Evolutionary conservation across 2,329 filamentous ascomycete genomes (phyloP).

Genomic region (Phoma sp.): DNA sequence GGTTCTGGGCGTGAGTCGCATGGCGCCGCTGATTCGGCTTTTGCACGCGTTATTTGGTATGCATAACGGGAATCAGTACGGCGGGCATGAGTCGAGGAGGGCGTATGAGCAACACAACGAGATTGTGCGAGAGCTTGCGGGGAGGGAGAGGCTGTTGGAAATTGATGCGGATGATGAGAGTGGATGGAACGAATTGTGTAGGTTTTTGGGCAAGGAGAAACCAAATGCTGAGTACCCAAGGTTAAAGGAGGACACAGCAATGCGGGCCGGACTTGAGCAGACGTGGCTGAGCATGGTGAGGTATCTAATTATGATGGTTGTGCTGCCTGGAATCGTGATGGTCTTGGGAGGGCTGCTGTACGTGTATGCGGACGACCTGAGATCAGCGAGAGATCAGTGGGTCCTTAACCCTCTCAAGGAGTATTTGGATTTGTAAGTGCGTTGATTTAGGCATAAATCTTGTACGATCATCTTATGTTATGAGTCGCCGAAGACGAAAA

Average conservation of each 20-base stretch:
- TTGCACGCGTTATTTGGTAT: slow-evolving; percentile 32
- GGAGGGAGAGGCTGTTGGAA: slow-evolving; percentile 32
- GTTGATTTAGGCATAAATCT: not conserved
- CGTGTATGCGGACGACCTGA: slow-evolving; percentile 18
- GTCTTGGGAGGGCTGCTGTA: slow-evolving; percentile 15
- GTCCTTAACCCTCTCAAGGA: slow-evolving; percentile 19
- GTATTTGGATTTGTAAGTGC: slow-evolving; percentile 19
- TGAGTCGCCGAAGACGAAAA: slow-evolving; percentile 72
- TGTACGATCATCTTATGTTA: too few species aligned
- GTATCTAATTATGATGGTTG: slow-evolving; percentile 28
- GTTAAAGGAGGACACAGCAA: slow-evolving; percentile 30
- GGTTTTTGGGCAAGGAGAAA: slow-evolving; percentile 31
- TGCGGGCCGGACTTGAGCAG: slow-evolving; percentile 26
- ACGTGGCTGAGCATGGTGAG: slow-evolving; percentile 33
- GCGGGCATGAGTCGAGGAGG: slow-evolving; percentile 25
- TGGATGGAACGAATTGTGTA: slow-evolving; percentile 39
- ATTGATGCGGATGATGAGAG: slow-evolving; percentile 27
- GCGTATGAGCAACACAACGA: slow-evolving; percentile 38
- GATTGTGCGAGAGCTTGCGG: slow-evolving; percentile 32
- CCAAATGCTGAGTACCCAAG: slow-evolving; percentile 28
- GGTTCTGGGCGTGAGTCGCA: slow-evolving; percentile 26
- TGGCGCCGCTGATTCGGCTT: slow-evolving; percentile 34
- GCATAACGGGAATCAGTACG: slow-evolving; percentile 35
- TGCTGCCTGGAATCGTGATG: slow-evolving; percentile 21
- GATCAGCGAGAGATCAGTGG: slow-evolving; percentile 17